Base-by-base conservation (phyloP, 2,329 filamentous ascomycete genomes). In the Pseudogymnoascus sp. region DNA sequence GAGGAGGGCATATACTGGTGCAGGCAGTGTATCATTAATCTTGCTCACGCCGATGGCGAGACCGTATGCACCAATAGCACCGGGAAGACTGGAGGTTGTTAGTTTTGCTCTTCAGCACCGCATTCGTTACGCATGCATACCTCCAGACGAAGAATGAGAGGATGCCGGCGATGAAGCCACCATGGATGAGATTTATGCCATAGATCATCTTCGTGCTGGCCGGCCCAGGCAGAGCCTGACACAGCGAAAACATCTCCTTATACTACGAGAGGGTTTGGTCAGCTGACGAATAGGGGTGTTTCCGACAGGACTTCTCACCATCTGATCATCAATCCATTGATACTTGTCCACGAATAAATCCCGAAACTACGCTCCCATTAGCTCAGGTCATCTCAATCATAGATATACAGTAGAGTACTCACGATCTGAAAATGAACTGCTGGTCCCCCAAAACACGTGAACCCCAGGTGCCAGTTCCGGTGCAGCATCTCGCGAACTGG, bases 131-230 rank as follows among this genome's bases (percentile, higher is more conserved):
- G 3, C 8, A 19, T 11, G 1, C n/a, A 14, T 56, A 56, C 50
- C 50, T 56, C 50, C 50, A 56, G 26, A 56, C 26, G 50, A 56
- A 56, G 50, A 56, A 88, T 0, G 78, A 80, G 1, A 88, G 66
- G 1, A 89, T 6, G 0, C 86, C 88, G 0, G 81, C 75, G 2
- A 82, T 62, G 4, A 87, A 76, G 0, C 87, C 87, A 10, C 81
- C 81, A 65, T 85, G 86, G 8, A 90, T 81, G 16, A 89, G 73
- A 38, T 85, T 84, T 41, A 91, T 84, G 64, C 83, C 88, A 65
- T 89, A 90, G 0, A 84, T 71, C 83, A 91, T 88, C 70, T 91
- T 91, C 1, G 88, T 90, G 66, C 84, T 88, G 0, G 68, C 88
- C 0, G 88, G 89, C 0, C 88, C 88, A 0, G 84, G 85, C 2